Conservation (phyloP, 1,139 yeast genomes). For the Suhomyces terraborum region DNA sequence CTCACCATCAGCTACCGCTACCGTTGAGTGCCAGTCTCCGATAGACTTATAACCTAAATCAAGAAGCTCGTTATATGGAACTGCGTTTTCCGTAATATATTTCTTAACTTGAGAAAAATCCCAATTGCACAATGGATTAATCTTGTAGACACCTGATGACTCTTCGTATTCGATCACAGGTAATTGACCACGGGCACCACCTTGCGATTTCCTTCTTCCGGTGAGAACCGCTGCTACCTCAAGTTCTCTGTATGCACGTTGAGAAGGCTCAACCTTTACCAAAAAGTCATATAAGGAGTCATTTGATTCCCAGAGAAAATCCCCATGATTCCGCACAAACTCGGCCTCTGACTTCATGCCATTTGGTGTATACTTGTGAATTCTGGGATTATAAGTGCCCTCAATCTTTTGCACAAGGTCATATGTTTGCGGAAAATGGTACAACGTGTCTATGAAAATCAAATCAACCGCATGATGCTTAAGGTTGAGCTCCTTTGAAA, state of each 20-base stretch:
- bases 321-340: slow-evolving; percentile 70
- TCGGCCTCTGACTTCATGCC: slow-evolving; percentile 60
- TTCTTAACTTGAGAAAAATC: slow-evolving; percentile 67
- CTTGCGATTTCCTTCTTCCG: slow-evolving; percentile 90
- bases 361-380: slow-evolving; percentile 68
- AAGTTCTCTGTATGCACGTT: slow-evolving; percentile 75
- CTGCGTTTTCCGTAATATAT: slow-evolving; percentile 68
- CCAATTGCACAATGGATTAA: slow-evolving; percentile 90
- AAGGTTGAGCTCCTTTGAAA: slow-evolving; percentile 26
- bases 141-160: slow-evolving; percentile 69
- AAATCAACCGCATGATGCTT: slow-evolving; percentile 60
- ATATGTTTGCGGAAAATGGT: slow-evolving; percentile 90
- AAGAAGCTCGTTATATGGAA: slow-evolving; percentile 82
- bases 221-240: slow-evolving; percentile 82
- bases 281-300: slow-evolving; percentile 81
- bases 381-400: slow-evolving; percentile 51
- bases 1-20: slow-evolving; percentile 85
- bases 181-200: slow-evolving; percentile 75
- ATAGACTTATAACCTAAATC: slow-evolving; percentile 88
- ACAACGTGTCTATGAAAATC: slow-evolving; percentile 85
- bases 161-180: slow-evolving; percentile 78
- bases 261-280: slow-evolving; percentile 92
- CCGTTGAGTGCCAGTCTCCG: slow-evolving; percentile 96
- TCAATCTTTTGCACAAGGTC: slow-evolving; percentile 67
- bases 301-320: slow-evolving; percentile 77